Percentiles rank a stretch among this genome's conserved stretches.
These are phyloP conservation scores for Thoreauomyces humboldtii DNA, from an alignment of 192 early-diverging fungal species.

Conservation along the genomic window DNA sequence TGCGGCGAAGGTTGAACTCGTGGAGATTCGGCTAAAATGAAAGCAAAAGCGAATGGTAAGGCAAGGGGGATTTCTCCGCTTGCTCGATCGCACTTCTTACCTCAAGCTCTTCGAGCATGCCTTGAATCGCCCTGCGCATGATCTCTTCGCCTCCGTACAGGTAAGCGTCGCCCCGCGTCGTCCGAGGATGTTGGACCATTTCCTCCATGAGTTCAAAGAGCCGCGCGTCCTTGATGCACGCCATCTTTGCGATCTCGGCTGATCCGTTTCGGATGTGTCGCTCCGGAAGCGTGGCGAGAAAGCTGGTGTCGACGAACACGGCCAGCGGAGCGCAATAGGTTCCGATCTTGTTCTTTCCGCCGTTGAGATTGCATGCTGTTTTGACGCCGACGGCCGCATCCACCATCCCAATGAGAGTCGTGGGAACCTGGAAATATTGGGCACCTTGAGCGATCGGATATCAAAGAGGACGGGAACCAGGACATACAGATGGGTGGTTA, in stretches of 20 bases:
- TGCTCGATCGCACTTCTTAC: neutral
- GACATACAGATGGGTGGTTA: too few species aligned
- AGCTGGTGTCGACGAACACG: slow-evolving; percentile 1
- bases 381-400: slow-evolving; percentile 2
- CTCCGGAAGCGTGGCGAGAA: neutral
- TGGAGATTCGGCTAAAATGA: neutral
- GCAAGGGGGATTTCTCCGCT: too few species aligned
- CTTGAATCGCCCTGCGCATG: neutral
- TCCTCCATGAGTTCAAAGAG: neutral
- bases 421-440: too few species aligned
- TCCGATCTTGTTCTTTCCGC: slow-evolving; percentile 8
- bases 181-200: neutral
- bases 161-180: neutral
- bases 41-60: too few species aligned
- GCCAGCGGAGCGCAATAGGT: neutral
- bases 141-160: neutral
- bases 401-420: slow-evolving; percentile 2
- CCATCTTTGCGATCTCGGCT: neutral
- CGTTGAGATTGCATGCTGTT: neutral
- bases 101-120: slow-evolving; percentile 1
- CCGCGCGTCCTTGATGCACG: neutral
- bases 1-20: slow-evolving; percentile 4
- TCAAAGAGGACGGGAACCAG: too few species aligned
- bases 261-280: neutral
- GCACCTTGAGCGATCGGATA: too few species aligned